These are phyloP conservation scores for Trypanosoma avium DNA, from an alignment of 208 protist species.

Conservation along the genomic window DNA sequence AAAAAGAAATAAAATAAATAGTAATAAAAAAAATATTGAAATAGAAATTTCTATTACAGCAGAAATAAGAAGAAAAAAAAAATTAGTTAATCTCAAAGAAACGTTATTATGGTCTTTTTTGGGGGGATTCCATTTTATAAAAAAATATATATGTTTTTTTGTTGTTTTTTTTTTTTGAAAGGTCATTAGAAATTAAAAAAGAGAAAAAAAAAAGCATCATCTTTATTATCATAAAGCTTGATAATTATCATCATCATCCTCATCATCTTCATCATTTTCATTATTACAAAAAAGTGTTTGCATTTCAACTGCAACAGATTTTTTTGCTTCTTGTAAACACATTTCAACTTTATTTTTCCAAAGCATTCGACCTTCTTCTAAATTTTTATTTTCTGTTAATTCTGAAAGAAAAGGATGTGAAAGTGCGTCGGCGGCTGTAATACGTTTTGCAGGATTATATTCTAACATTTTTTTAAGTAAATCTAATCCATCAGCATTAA, in stretches of 20 bases:
- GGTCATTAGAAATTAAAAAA: not conserved
- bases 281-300: conserved; percentile 18
- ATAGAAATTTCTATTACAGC: not conserved
- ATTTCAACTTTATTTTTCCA: conserved; percentile 52
- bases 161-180: not conserved
- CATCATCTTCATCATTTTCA: not conserved
- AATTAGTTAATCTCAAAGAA: too few relatives aligned
- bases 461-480: conserved; percentile 72
- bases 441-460: conserved; percentile 46
- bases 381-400: conserved; percentile 21
- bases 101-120: too few relatives aligned
- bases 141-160: not conserved
- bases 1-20: not conserved
- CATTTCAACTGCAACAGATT: conserved; percentile 28
- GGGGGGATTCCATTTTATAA: too few relatives aligned
- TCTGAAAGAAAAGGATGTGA: conserved; percentile 63
- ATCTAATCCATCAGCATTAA: conserved; percentile 58
- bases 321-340: conserved; percentile 18
- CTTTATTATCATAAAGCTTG: too few relatives aligned
- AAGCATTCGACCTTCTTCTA: conserved; percentile 33
- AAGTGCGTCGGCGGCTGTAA: conserved; percentile 59
- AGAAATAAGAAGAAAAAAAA: too few relatives aligned
- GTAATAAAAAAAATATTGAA: not conserved
- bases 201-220: not conserved
- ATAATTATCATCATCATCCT: not conserved